Evolutionary conservation across 805 yeast genomes (phyloP), one percentile per base, ranked within the genome.

Genomic region (Candida incommunis): DNA sequence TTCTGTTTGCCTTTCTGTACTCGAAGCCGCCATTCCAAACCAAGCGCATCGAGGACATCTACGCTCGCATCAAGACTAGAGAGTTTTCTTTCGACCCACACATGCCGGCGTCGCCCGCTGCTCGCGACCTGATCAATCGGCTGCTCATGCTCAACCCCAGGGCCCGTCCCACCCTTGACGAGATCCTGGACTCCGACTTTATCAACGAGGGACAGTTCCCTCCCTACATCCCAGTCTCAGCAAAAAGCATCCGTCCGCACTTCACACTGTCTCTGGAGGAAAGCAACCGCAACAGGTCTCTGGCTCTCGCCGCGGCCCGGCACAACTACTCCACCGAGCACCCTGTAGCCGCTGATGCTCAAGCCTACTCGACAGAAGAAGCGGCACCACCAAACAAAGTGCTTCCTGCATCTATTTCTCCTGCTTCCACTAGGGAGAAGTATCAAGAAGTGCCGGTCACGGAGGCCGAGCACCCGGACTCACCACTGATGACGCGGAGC

Each of bases 1-100:
- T 92, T 86, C 72, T 92, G 70, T 92, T 80, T 59, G 96, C 98
- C 5, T 72, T 92, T 64, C 69, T 92, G 43, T 71, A 82, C 48
- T 97, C 97, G 29, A 87, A 86, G 62, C 98, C 99, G 13, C 99
- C 99, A 1, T 92, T 92, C 68, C 99, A 92, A 66, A 85, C 95
- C 29, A 85, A 86, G 58, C 96, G 88, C 60, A 96, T 92, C 41
- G 80, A 86, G 55, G 76, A 81, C 46, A 92, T 92, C 52, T 92
- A 92, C 65, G 94, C 86, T 58, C 75, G 95, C 65, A 92, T 92
- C 61, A 86, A 87, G 62, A 71, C 73, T 47, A 80, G 81, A 47
- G 94, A 86, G 49, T 86, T 78, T 60, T 63, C 65, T 31, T 90
- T 88, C 63, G 98, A 97, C 18, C 68, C 66, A 18, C 80, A 77